A percentile compares a stretch with the other conserved stretches of the same genome.
These are phyloP conservation scores for Stephania yunnanensis DNA, from an alignment of 164 flowering plant species.

Conservation along the genomic window DNA sequence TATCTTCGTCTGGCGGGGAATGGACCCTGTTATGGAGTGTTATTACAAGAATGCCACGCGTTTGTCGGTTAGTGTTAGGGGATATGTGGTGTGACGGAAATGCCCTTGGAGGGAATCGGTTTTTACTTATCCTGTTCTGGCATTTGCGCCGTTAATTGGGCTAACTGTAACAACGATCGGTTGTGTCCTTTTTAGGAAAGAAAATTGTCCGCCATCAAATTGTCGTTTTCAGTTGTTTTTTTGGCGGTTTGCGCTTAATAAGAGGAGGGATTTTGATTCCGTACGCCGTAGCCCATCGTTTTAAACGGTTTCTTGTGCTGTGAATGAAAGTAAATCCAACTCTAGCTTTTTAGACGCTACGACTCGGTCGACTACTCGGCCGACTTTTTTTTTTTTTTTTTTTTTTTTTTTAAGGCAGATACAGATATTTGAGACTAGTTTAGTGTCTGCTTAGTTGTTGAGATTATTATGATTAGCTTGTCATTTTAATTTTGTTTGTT, in stretches of 20 bases:
- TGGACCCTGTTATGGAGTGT: background rate
- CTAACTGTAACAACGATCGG: conserved; percentile 2
- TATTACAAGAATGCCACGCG: background rate
- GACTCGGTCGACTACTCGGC: too few species aligned
- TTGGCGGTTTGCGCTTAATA: background rate
- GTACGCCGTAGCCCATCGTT: background rate
- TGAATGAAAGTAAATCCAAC: background rate
- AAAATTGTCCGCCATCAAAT: background rate
- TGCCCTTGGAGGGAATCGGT: background rate
- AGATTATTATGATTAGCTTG: too few species aligned
- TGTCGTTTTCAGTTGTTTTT: conserved; percentile 1
- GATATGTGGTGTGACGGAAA: background rate
- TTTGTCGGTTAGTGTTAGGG: background rate
- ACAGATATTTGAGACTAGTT: too few species aligned
- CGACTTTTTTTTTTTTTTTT: too few species aligned
- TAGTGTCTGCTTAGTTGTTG: too few species aligned
- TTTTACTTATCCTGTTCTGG: background rate
- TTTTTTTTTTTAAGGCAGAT: too few species aligned
- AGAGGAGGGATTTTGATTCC: background rate
- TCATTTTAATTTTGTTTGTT: too few species aligned
- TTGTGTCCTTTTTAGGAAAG: conserved; percentile 1
- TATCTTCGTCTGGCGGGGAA: background rate
- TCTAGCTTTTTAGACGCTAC: background rate
- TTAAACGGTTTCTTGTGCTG: background rate
- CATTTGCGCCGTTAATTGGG: background rate